phyloP scores from a whole-genome alignment of 2,329 filamentous ascomycete species.

The Blumeriella jaapii region DNA sequence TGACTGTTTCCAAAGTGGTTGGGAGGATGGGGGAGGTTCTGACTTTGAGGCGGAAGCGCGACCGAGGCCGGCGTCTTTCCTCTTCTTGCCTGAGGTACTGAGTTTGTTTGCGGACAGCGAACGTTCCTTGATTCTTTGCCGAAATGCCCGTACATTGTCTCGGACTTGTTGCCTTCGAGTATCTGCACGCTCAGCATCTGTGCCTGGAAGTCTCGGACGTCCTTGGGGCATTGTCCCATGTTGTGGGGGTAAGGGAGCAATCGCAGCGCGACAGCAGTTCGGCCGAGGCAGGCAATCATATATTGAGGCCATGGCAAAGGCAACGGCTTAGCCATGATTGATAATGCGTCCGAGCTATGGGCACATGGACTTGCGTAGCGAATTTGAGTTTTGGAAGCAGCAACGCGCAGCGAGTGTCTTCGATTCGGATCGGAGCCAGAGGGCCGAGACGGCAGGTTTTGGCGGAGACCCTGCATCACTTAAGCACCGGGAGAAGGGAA shows the following conservation, averaged over 20 bases:
- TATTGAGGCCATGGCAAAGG: no score
- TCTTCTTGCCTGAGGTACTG: background rate
- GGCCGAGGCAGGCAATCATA: slow-evolving; percentile 2
- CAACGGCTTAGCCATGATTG: no score
- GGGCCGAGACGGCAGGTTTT: no score
- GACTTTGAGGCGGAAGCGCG: slow-evolving; percentile 1
- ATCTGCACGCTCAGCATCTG: slow-evolving; percentile 10
- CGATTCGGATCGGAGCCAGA: no score
- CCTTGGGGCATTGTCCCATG: slow-evolving; percentile 3
- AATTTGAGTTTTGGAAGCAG: no score
- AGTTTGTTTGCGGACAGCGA: slow-evolving; percentile 2
- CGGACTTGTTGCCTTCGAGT: slow-evolving; percentile 11
- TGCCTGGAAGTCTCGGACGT: slow-evolving; percentile 6
- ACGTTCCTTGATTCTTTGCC: slow-evolving; percentile 9
- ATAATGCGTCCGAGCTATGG: no score
- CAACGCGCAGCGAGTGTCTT: no score
- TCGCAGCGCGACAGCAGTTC: background rate
- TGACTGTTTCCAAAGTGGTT: no score
- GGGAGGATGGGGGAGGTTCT: background rate
- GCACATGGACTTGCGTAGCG: no score
- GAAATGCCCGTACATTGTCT: slow-evolving; percentile 12
- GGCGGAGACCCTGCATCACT: no score
- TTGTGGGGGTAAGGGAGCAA: background rate
- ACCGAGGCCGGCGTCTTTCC: background rate
- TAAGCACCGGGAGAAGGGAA: no score